Percentiles rank a stretch among this genome's conserved stretches.
Conservation (phyloP, 2,329 filamentous ascomycete species). For the Xylaria arbuscula region DNA sequence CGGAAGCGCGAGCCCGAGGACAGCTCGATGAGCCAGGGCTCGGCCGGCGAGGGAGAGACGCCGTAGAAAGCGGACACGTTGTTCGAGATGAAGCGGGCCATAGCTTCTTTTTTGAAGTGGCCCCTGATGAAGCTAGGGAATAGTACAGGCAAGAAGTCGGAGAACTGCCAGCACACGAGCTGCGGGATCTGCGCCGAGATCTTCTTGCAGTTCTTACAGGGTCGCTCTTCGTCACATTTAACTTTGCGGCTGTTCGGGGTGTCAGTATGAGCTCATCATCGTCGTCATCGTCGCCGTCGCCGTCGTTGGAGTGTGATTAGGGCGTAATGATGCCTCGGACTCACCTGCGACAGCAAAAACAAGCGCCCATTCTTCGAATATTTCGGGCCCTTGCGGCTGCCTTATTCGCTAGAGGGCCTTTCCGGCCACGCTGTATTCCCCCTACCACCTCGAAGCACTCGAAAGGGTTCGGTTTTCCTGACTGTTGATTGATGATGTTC, state of each 20-base stretch:
- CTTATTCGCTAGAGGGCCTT: slow-evolving; percentile 65
- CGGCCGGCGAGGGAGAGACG: slow-evolving; percentile 42
- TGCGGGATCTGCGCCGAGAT: slow-evolving; percentile 62
- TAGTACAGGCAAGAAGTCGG: slow-evolving; percentile 63
- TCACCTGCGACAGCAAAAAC: slow-evolving; percentile 66
- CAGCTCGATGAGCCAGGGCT: slow-evolving; percentile 59
- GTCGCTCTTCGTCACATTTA: slow-evolving; percentile 65
- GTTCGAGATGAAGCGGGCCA: slow-evolving; percentile 60
- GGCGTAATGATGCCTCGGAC: slow-evolving; percentile 4
- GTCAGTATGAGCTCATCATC: slow-evolving; percentile 12
- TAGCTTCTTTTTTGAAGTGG: slow-evolving; percentile 63
- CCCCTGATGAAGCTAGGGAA: slow-evolving; percentile 64
- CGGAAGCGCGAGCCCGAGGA: slow-evolving; percentile 60
- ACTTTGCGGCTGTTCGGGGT: slow-evolving; percentile 61
- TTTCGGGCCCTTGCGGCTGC: slow-evolving; percentile 66
- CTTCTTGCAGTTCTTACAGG: slow-evolving; percentile 68
- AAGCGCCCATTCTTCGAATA: slow-evolving; percentile 65
- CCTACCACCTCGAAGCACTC: slow-evolving; percentile 67
- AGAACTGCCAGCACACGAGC: slow-evolving; percentile 69
- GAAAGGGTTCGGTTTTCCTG: slow-evolving; percentile 62
- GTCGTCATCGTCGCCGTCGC: no score
- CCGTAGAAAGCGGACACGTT: slow-evolving; percentile 53
- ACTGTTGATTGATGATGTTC: slow-evolving; percentile 62
- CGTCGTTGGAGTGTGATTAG: not conserved
- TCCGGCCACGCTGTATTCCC: slow-evolving; percentile 65